Base-by-base conservation (phyloP, 106 monocot genomes). In the Phalaenopsis equestris region DNA sequence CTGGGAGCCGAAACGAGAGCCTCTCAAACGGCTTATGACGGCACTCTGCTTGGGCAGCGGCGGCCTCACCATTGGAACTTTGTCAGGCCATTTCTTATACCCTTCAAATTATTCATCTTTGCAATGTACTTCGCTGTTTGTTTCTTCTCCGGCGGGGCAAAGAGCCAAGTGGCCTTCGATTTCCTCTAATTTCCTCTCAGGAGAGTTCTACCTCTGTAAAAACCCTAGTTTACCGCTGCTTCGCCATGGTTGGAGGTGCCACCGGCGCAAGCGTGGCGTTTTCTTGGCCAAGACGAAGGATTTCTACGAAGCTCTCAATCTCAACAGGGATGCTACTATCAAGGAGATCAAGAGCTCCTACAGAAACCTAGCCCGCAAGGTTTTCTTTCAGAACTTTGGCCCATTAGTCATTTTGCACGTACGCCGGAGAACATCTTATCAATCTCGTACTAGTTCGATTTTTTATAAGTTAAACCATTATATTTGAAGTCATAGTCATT, bases 291-390 rank as follows among this genome's bases (percentile, higher is more conserved):
- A 56, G 72, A 79, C 37, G 42, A 73, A 56, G 86, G 88, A 91
- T 79, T 84, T 85, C 80, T 91, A 91, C 72, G 83, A 52, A 15
- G 83, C 81, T 43, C 91, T 91, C 45, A 89, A 89, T 58, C 56
- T 91, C 72, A 81, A 74, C 70, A 83, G 89, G 75, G 79, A 85
- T 79, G 89, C 91, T 21, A 87, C 85, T 12, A 76, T 91, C 2
- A 87, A 89, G 85, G 91, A 91, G 89, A 85, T 91, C 85, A 91
- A 89, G 83, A 75, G 65, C 19, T 72, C 91, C 21, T 91, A 91
- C 77, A 81, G 89, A 67, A 87, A 47, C 64, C 91, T 91, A 43
- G 91, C 91, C 4, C 83, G 91, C 45, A 89, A 91, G 91, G 91
- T 91, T 46, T 75, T 74, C 43, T 36, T 77, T 38, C 8, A 36